Conservation (phyloP, 371 early-diverging fungal species). For the Rhizopus arrhizus region DNA sequence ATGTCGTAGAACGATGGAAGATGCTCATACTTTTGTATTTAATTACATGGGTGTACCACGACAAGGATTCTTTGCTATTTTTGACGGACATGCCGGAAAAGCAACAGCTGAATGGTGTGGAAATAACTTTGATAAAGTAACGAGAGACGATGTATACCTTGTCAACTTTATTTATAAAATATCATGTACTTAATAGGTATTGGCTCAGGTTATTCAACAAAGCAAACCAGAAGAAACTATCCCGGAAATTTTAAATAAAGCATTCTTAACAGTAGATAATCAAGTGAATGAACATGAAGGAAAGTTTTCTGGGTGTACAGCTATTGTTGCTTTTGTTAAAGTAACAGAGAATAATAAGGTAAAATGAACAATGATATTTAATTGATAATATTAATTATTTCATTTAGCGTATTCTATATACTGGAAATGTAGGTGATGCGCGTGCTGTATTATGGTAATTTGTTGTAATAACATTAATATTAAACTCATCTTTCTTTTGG, state of each 20-base stretch:
- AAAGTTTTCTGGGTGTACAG: constrained; percentile 90
- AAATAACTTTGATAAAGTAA: constrained; percentile 80
- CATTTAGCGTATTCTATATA: constrained; percentile 80
- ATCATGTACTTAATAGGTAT: constrained; percentile 13
- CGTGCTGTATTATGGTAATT: constrained; percentile 84
- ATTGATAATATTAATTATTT: neutral
- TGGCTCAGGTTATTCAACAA: constrained; percentile 26
- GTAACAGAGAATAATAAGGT: constrained; percentile 44
- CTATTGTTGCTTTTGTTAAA: constrained; percentile 79
- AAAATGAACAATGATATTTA: constrained; percentile 1
- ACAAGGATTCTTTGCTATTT: constrained; percentile 93
- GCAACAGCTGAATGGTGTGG: constrained; percentile 97
- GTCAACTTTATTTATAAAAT: neutral
- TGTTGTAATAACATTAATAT: constrained; percentile 1
- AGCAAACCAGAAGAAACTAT: constrained; percentile 41
- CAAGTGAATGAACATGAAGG: constrained; percentile 74
- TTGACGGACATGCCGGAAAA: constrained; percentile 98
- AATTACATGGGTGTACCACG: constrained; percentile 79
- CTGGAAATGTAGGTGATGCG: constrained; percentile 97
- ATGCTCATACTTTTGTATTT: constrained; percentile 84
- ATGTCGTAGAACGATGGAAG: constrained; percentile 96
- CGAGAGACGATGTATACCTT: constrained; percentile 4
- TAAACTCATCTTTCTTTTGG: neutral
- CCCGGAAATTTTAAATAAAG: constrained; percentile 80
- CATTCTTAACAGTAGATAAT: constrained; percentile 84